Conservation (phyloP, 2,329 filamentous ascomycete species). For the Fusarium pseudonygamai region DNA sequence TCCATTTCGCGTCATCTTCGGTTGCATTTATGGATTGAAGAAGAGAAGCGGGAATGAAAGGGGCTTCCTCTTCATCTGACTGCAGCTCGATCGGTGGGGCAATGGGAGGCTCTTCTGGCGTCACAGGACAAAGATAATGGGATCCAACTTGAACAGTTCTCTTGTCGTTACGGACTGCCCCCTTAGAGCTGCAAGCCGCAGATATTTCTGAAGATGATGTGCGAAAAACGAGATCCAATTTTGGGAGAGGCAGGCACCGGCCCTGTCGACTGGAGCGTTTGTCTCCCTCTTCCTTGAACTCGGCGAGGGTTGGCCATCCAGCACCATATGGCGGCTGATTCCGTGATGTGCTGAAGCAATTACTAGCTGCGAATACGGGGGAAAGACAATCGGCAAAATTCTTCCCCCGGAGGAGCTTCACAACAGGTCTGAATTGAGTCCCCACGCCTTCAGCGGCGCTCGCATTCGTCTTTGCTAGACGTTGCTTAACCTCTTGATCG, state of each 20-base stretch:
- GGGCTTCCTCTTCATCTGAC: conserved; percentile 19
- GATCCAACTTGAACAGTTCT: conserved; percentile 38
- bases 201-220: conserved; percentile 2
- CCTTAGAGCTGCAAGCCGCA: conserved; percentile 34
- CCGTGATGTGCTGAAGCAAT: conserved; percentile 46
- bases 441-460: conserved; percentile 15
- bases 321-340: conserved; percentile 26
- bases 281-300: conserved; percentile 51
- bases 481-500: conserved; percentile 36
- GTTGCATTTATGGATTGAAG: conserved; percentile 13
- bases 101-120: neutral
- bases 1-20: neutral
- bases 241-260: conserved; percentile 48
- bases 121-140: conserved; percentile 36
- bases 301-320: conserved; percentile 49
- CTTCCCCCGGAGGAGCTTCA: conserved; percentile 43
- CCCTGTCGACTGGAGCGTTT: conserved; percentile 36
- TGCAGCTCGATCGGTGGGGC: conserved; percentile 7
- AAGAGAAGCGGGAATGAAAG: conserved; percentile 4
- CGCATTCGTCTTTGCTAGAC: conserved; percentile 31
- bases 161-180: conserved; percentile 41
- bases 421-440: conserved; percentile 3
- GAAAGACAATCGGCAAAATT: conserved; percentile 44
- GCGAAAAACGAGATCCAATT: conserved; percentile 34
- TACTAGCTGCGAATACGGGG: conserved; percentile 46